A percentile compares a stretch with the other conserved stretches of the same genome.
phyloP scores from a whole-genome alignment of 2,329 filamentous ascomycete species.

The Colletotrichum sojae region DNA sequence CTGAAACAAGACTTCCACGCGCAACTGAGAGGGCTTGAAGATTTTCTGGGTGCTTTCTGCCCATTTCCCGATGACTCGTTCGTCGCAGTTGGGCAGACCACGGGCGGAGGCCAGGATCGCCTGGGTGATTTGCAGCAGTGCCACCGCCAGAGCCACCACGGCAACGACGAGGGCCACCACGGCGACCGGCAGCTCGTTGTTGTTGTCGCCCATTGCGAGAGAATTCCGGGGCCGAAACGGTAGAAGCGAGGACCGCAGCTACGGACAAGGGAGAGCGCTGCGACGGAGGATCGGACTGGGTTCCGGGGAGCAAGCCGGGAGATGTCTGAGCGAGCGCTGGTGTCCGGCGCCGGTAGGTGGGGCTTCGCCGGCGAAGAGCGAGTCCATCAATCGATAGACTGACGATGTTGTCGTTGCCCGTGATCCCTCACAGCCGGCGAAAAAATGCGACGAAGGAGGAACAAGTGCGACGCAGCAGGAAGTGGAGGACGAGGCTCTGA shows the following conservation, averaged over 20 bases:
- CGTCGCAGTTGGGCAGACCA: conserved; percentile 25
- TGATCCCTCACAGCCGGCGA: background rate
- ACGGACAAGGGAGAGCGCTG: background rate
- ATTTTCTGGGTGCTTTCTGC: background rate
- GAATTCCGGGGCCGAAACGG: background rate
- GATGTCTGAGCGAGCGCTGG: background rate
- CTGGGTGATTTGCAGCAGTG: conserved; percentile 21
- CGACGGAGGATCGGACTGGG: background rate
- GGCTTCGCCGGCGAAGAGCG: background rate
- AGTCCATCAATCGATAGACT: background rate
- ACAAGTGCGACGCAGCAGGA: background rate
- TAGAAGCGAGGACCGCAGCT: background rate
- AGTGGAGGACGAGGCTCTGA: no score
- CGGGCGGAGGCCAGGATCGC: conserved; percentile 23
- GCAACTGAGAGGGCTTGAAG: conserved; percentile 5
- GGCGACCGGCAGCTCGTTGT: conserved; percentile 11
- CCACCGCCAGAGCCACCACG: conserved; percentile 14
- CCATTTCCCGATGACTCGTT: conserved; percentile 30
- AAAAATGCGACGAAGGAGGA: background rate
- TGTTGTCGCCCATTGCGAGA: background rate
- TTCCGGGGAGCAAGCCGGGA: background rate
- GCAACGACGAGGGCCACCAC: conserved; percentile 23
- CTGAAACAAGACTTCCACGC: conserved; percentile 29
- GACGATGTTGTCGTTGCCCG: no score
- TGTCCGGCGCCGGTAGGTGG: background rate